Conservation (phyloP, 176 grass and related monocot genomes). For the Aegilops tauschii region DNA sequence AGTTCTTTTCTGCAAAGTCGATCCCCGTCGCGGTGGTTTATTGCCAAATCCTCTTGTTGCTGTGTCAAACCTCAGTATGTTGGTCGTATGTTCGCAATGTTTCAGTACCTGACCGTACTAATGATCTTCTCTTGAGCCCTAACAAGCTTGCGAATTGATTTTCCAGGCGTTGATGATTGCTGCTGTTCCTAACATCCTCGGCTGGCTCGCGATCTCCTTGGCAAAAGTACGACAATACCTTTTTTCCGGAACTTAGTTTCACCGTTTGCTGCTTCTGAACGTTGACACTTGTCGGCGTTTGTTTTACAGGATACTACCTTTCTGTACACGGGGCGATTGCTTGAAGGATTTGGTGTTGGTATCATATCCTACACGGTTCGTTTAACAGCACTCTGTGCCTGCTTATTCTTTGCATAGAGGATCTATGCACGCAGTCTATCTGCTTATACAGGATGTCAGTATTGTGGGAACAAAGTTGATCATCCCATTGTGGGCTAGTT, state of each 20-base stretch:
- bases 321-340: slow-evolving; percentile 87
- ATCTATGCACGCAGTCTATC: not conserved
- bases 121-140: not conserved
- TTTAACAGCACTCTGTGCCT: not conserved
- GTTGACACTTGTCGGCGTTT: not conserved
- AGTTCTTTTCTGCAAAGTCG: no score
- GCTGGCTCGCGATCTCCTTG: slow-evolving; percentile 96
- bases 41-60: not conserved
- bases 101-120: not conserved
- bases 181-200: slow-evolving; percentile 88
- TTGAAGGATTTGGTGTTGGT: slow-evolving; percentile 94
- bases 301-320: slow-evolving; percentile 73
- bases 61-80: not conserved
- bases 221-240: slow-evolving; percentile 49
- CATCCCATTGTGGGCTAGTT: not conserved
- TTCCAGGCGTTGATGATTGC: slow-evolving; percentile 93
- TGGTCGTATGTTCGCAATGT: not conserved
- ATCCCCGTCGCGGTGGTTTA: no score
- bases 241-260: not conserved
- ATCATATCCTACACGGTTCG: slow-evolving; percentile 83
- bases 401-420: slow-evolving; percentile 1
- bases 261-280: not conserved
- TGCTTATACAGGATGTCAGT: not conserved
- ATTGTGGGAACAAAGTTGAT: not conserved
- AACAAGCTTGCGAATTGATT: not conserved